Evolutionary conservation across 805 yeast species (phyloP).

Genomic region (Kurtzmaniella fragi): DNA sequence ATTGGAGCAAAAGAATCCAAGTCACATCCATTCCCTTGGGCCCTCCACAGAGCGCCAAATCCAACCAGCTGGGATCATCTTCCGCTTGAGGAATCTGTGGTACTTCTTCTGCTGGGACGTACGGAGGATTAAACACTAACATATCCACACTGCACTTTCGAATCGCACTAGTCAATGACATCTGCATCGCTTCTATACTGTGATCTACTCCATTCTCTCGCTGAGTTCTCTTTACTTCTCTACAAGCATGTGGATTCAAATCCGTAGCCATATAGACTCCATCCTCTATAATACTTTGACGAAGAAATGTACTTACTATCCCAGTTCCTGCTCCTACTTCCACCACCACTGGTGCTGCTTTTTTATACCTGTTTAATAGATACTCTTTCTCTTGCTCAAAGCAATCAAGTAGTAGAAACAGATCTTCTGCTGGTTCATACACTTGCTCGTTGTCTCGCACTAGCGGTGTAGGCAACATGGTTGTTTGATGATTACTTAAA

Average conservation of each 20-base stretch:
- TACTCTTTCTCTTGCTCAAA: constrained; percentile 55
- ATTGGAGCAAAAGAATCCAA: constrained; percentile 47
- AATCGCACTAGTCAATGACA: constrained; percentile 52
- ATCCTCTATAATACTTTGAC: constrained; percentile 46
- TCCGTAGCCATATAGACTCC: constrained; percentile 68
- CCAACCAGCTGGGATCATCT: constrained; percentile 68
- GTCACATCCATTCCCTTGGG: constrained; percentile 87
- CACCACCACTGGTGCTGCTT: constrained; percentile 48
- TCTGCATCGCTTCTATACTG: constrained; percentile 37
- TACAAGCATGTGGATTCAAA: constrained; percentile 73
- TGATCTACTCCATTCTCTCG: constrained; percentile 12
- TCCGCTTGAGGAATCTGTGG: constrained; percentile 50
- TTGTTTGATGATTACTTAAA: too few species aligned
- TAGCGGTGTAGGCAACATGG: constrained; percentile 79
- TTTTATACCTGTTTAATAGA: constrained; percentile 18
- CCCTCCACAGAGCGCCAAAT: constrained; percentile 88
- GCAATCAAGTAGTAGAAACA: constrained; percentile 76
- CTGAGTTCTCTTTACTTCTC: constrained; percentile 26
- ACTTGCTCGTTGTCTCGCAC: constrained; percentile 56
- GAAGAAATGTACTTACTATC: constrained; percentile 73
- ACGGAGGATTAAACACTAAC: constrained; percentile 90
- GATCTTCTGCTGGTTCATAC: constrained; percentile 94
- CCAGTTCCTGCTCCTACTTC: constrained; percentile 96
- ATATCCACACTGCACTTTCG: constrained; percentile 52
- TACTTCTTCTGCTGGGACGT: constrained; percentile 81